Evolutionary conservation across 2,329 filamentous ascomycete species (phyloP), one percentile per base, ranked within the genome.

Genomic region (Microdochium bolleyi): DNA sequence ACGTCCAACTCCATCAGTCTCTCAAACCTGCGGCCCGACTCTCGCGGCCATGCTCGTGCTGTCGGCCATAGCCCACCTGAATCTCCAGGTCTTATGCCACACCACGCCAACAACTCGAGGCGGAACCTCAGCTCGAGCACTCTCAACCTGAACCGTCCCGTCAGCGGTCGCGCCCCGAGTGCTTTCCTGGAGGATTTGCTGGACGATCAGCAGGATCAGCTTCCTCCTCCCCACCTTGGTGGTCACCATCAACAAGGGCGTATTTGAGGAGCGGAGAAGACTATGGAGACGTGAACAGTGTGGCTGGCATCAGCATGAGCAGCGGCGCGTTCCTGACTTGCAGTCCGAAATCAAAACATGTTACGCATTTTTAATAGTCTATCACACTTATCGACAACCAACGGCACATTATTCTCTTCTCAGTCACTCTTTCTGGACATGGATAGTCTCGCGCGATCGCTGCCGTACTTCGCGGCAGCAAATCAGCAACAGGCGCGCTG

Each of bases 151-250:
- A 82, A 79, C 56, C 76, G 81, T 53, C 78, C 85, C 2, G 76
- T 83, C 14, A 85, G 83, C 51, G 83, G 84, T 53, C 78, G 92
- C 53, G 87, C 91, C 16, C 92, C 92, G 0, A 95, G 89, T 67
- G 89, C 90, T 19, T 96, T 91, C 66, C 75, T 97, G 38, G 92
- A 97, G 55, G 91, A 96, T 67, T 70, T 97, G 50, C 86, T 96
- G 56, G 89, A 91, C 63, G 88, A 88, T 57, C 85, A 91, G 62
- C 74, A 77, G 5, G 72, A 72, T 37, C 67, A 71, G 58, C 72
- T 81, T 52, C 78, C 78, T 11, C 73, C 77, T 2, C 57, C 58
- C 38, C 61, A 61, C 19, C 57, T 56, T 22, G 63, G 27, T 11
- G 11, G 60, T 56, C 57, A 56, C 55, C 63, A 62, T 34, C 59